Base-by-base conservation (phyloP, 2,329 filamentous ascomycete species). In the Penicillium brasilianum region DNA sequence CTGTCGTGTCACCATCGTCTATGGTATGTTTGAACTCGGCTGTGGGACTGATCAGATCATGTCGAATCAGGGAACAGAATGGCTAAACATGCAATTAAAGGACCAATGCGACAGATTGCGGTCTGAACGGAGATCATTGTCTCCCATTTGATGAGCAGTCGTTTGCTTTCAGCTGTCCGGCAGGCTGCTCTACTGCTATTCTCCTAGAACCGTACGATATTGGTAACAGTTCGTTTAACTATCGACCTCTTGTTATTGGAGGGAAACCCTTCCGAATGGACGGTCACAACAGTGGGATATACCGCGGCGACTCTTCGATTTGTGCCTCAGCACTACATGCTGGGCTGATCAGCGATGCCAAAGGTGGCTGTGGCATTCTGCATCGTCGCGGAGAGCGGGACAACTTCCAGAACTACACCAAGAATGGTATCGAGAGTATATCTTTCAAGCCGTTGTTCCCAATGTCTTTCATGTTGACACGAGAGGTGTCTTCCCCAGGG, bases 231-330 rank as follows among this genome's bases (percentile, higher is more conserved):
- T 79, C 83, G 58, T 74, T 85, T 41, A 84, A 84, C 59, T 87
- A 87, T 66, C 78, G 78, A 43, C 80, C 78, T 8, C 72, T 87
- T 3, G 83, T 87, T 1, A 76, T 88, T 39, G 85, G 85, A 28
- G 85, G 85, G 1, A 80, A 80, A 2, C 74, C 78, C 4, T 72
- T 76, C 7, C 61, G 70, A 18, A 72, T 76, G 28, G 74, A 78
- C 22, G 71, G 77, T 22, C 73, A 76, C 5, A 72, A 77, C 4
- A 77, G 78, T 57, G 78, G 81, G 1, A 76, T 82, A 57, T 88
- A 88, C 68, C 83, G 86, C 14, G 84, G 82, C 18, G 86, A 88
- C 69, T 87, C 85, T 2, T 87, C 85, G 71, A 84, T 88, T 60
- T 88, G 86, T 66, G 82, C 80, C 16, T 82, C 85, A 3, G 86